Conservation (phyloP, 2,329 filamentous ascomycete species). For the Akanthomyces dipterigenus region DNA sequence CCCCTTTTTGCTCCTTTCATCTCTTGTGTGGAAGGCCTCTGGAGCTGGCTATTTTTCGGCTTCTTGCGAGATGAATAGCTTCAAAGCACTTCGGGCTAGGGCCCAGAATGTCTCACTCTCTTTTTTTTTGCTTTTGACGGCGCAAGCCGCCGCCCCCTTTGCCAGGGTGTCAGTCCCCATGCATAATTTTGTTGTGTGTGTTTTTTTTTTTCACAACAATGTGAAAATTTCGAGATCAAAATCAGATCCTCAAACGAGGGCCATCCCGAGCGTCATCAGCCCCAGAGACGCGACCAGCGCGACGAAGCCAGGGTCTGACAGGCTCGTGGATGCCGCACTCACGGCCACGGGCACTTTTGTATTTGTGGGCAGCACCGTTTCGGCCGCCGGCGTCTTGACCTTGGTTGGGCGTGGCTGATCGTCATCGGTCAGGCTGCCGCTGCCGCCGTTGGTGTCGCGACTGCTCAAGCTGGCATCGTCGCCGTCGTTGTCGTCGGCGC, state of each 20-base stretch:
- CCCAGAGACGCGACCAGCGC: slow-evolving; percentile 6
- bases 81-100: neutral
- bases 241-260: neutral
- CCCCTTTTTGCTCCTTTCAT: neutral
- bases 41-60: too few relatives aligned
- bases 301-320: slow-evolving; percentile 3
- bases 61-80: too few relatives aligned
- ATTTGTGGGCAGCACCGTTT: slow-evolving; percentile 2
- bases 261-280: slow-evolving; percentile 8
- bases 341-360: slow-evolving; percentile 7
- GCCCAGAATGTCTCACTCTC: neutral
- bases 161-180: neutral
- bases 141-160: neutral
- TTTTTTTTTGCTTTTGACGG: neutral
- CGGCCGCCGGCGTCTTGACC: slow-evolving; percentile 7
- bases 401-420: neutral
- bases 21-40: too few relatives aligned
- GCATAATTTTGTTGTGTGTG: too few relatives aligned
- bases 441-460: neutral
- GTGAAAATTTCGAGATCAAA: neutral
- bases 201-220: too few relatives aligned
- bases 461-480: neutral
- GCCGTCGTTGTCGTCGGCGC: neutral
- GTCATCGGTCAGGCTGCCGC: neutral
- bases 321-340: neutral